Evolutionary conservation across 106 monocot genomes (phyloP).

Genomic region (Dendrobium nobile): DNA sequence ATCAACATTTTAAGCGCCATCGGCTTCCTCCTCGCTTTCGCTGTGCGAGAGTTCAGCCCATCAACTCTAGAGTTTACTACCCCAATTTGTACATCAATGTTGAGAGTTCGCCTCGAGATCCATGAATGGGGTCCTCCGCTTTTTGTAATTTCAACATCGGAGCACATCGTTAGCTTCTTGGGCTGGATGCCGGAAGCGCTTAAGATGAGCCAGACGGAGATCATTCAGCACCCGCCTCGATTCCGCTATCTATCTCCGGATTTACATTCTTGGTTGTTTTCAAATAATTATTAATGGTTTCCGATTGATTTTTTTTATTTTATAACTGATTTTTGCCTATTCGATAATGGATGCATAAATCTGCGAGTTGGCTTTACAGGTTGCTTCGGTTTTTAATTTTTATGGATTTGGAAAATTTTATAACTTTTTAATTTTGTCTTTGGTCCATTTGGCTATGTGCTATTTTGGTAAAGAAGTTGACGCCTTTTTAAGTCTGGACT

Average conservation of each 20-base stretch:
- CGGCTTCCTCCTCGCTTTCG: slow-evolving; percentile 79
- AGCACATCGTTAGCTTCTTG: slow-evolving; percentile 61
- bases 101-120: slow-evolving; percentile 27
- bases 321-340: background rate
- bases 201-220: slow-evolving; percentile 64
- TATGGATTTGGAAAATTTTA: too few relatives aligned
- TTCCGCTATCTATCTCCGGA: slow-evolving; percentile 75
- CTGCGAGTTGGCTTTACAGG: background rate
- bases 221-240: slow-evolving; percentile 89
- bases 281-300: too few relatives aligned
- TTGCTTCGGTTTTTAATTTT: background rate
- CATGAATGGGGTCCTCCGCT: slow-evolving; percentile 34
- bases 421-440: background rate
- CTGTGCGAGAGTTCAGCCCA: slow-evolving; percentile 65
- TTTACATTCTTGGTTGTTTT: slow-evolving; percentile 76
- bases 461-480: too few relatives aligned
- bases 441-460: background rate
- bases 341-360: background rate
- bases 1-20: slow-evolving; percentile 70
- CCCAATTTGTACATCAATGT: slow-evolving; percentile 62
- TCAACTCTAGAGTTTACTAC: slow-evolving; percentile 82
- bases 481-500: too few relatives aligned
- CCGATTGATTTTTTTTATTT: background rate
- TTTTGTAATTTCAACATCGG: slow-evolving; percentile 63
- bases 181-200: slow-evolving; percentile 86